A percentile compares a stretch with the other conserved stretches of the same genome.
phyloP scores from a whole-genome alignment of 2,329 filamentous ascomycete genomes.

The Plenodomus biglobosus region DNA sequence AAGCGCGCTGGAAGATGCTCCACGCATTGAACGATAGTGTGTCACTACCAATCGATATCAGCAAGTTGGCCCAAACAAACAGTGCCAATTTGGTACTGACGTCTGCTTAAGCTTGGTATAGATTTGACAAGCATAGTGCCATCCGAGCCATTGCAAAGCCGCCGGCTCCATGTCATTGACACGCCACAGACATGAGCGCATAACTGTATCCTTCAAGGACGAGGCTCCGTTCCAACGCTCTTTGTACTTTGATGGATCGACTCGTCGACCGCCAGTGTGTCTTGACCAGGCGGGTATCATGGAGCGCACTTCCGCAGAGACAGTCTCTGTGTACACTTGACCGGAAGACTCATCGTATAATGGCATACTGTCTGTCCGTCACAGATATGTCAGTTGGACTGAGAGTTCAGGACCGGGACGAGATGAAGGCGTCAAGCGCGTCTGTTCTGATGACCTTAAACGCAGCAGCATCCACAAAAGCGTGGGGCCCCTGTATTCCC shows the following conservation, averaged over 20 bases:
- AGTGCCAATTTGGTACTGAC: slow-evolving; percentile 4
- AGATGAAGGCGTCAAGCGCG: too few species aligned
- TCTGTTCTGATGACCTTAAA: too few species aligned
- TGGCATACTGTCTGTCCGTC: slow-evolving; percentile 4
- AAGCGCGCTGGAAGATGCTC: slow-evolving; percentile 20
- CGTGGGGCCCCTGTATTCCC: too few species aligned
- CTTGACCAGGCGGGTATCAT: slow-evolving; percentile 23
- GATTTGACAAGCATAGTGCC: slow-evolving; percentile 20
- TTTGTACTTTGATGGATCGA: slow-evolving; percentile 11
- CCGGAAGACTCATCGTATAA: slow-evolving; percentile 12
- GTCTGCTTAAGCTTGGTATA: slow-evolving; percentile 17
- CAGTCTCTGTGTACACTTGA: slow-evolving; percentile 21
- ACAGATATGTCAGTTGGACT: too few species aligned
- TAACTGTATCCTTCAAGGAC: slow-evolving; percentile 18
- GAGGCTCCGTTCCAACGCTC: slow-evolving; percentile 13
- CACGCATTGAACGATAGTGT: slow-evolving; percentile 18
- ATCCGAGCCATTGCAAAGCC: slow-evolving; percentile 20
- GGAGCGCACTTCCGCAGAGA: slow-evolving; percentile 10
- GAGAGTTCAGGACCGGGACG: too few species aligned
- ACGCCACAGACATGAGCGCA: slow-evolving; percentile 23
- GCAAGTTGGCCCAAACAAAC: neutral
- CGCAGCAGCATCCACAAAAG: too few species aligned
- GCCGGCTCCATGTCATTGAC: slow-evolving; percentile 16
- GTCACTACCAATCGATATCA: slow-evolving; percentile 10
- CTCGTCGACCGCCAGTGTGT: slow-evolving; percentile 13